A percentile compares a stretch with the other conserved stretches of the same genome.
Conservation (phyloP, 345 rosid species). For the Euphorbia peplus region DNA sequence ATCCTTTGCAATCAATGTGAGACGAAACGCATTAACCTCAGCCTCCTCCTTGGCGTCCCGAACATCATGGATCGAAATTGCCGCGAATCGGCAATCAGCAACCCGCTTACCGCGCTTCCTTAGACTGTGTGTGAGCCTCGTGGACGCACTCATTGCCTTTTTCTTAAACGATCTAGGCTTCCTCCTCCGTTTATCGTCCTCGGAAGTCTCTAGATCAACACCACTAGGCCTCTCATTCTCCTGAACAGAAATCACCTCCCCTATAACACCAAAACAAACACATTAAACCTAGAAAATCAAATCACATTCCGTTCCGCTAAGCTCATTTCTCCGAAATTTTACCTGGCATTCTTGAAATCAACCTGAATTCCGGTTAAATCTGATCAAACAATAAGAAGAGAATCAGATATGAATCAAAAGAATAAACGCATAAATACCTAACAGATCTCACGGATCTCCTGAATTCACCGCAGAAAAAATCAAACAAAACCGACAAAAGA, state of each 20-base stretch:
- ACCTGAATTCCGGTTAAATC: conserved; percentile 23
- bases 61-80: conserved; percentile 66
- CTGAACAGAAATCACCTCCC: conserved; percentile 38
- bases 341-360: conserved; percentile 47
- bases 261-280: conserved; percentile 17
- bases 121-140: conserved; percentile 56
- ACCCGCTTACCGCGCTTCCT: conserved; percentile 72
- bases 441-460: conserved; percentile 24
- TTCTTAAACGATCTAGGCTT: conserved; percentile 62
- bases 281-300: not conserved
- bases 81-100: conserved; percentile 44
- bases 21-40: conserved; percentile 65
- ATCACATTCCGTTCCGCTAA: conserved; percentile 5
- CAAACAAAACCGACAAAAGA: conserved; percentile 11
- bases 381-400: conserved; percentile 18
- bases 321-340: conserved; percentile 5
- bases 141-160: conserved; percentile 80
- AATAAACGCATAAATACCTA: not conserved
- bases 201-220: conserved; percentile 51
- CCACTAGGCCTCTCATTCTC: conserved; percentile 45
- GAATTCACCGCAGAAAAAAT: conserved; percentile 6
- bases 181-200: conserved; percentile 56
- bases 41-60: conserved; percentile 78
- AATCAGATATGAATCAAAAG: conserved; percentile 14
- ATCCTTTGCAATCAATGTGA: conserved; percentile 51